Conservation (phyloP, 139 green algal species). For the Closterium sp. region DNA sequence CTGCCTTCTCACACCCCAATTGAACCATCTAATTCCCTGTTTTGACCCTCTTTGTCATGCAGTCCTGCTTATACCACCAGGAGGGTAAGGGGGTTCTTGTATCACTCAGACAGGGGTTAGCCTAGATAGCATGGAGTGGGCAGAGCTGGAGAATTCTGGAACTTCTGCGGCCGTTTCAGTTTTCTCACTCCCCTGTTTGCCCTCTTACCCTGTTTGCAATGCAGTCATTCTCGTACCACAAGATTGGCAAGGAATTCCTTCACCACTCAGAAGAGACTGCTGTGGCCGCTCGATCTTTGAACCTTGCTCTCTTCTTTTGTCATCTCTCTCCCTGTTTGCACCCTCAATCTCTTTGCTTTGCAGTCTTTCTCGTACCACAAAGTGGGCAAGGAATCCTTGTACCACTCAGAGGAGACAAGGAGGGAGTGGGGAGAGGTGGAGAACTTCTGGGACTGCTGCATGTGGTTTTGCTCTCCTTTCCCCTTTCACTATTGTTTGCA, state of each 20-base stretch:
- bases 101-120: too few species aligned
- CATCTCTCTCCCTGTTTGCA: background rate
- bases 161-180: background rate
- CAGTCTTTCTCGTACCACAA: constrained; percentile 33
- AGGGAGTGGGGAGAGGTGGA: constrained; percentile 25
- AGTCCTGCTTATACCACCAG: too few species aligned
- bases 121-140: too few species aligned
- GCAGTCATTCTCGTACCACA: constrained; percentile 1
- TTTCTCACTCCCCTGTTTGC: background rate
- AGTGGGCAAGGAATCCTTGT: constrained; percentile 21
- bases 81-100: too few species aligned
- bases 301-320: background rate
- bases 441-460: constrained; percentile 33
- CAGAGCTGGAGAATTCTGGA: too few species aligned
- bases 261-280: constrained; percentile 30
- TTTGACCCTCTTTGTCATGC: too few species aligned
- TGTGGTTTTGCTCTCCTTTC: too few species aligned
- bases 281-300: background rate
- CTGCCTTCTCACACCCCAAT: too few species aligned
- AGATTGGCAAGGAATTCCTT: constrained; percentile 16
- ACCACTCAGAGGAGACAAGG: constrained; percentile 24
- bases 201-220: background rate
- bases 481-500: too few species aligned
- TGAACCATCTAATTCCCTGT: too few species aligned
- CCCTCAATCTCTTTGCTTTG: background rate